phyloP scores from a whole-genome alignment of 73 alveolate species.

The Symbiodinium pilosum region DNA sequence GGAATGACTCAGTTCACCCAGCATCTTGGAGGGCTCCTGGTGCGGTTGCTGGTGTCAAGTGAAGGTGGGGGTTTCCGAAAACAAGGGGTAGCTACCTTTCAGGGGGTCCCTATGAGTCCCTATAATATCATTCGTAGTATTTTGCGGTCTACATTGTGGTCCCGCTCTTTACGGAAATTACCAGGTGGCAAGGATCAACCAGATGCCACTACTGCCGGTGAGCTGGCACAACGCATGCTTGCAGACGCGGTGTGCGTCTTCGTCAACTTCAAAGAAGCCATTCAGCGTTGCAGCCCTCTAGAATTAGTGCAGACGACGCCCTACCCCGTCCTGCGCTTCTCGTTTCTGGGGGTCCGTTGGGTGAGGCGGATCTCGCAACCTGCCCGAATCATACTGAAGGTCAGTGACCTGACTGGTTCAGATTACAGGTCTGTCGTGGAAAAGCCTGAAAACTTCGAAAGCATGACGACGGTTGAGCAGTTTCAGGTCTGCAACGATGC shows the following conservation, averaged over 20 bases:
- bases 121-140: no score
- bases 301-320: not conserved
- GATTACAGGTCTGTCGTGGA: not conserved
- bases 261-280: not conserved
- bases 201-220: not conserved
- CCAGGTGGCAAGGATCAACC: slow-evolving; percentile 4
- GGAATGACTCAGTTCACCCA: not conserved
- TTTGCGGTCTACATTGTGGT: no score
- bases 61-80: no score
- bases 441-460: not conserved
- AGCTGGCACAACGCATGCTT: slow-evolving; percentile 33
- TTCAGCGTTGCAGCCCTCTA: slow-evolving; percentile 8
- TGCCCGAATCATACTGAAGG: slow-evolving; percentile 8
- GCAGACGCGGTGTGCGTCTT: slow-evolving; percentile 17
- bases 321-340: slow-evolving; percentile 23
- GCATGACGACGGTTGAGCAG: slow-evolving; percentile 3
- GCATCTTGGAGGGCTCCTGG: slow-evolving; percentile 35
- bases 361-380: slow-evolving; percentile 27
- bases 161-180: no score
- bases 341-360: slow-evolving; percentile 30
- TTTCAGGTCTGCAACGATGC: not conserved
- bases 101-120: no score
- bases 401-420: slow-evolving; percentile 10
- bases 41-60: slow-evolving; percentile 35
- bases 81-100: no score